These are phyloP conservation scores for Brassica balearica DNA, from an alignment of 441 rosid genomes.

Conservation along the genomic window DNA sequence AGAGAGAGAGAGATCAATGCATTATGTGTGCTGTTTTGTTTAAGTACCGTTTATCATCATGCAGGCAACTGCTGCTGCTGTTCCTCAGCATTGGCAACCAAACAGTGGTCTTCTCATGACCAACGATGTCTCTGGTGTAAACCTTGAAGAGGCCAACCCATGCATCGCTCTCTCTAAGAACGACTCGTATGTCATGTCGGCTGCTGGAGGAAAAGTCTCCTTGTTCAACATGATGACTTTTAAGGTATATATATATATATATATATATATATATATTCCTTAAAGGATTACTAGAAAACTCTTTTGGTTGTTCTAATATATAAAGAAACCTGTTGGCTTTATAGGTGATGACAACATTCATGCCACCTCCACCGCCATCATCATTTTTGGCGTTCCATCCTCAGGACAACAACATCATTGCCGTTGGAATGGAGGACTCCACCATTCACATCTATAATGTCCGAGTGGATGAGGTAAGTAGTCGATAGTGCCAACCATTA, in stretches of 20 bases:
- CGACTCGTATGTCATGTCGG: conserved; percentile 92
- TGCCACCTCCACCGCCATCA: conserved; percentile 88
- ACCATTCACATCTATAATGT: conserved; percentile 89
- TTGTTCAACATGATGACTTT: conserved; percentile 92
- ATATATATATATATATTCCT: too few relatives aligned
- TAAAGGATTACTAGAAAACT: background rate
- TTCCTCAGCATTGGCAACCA: conserved; percentile 94
- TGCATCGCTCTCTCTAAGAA: conserved; percentile 95
- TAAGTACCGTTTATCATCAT: conserved; percentile 39
- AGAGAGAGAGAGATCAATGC: conserved; percentile 1
- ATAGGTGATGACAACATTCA: conserved; percentile 94
- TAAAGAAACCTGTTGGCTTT: conserved; percentile 29
- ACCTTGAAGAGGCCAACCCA: conserved; percentile 83
- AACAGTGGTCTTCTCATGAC: conserved; percentile 91
- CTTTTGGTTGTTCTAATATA: conserved; percentile 8
- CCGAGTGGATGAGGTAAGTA: conserved; percentile 82
- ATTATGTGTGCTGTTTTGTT: conserved; percentile 8
- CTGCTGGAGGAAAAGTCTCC: conserved; percentile 90
- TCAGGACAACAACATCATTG: conserved; percentile 87
- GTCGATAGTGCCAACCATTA: conserved; percentile 14
- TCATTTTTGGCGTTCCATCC: conserved; percentile 95
- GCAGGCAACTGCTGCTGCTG: conserved; percentile 80
- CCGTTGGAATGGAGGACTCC: conserved; percentile 98
- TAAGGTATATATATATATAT: conserved; percentile 55
- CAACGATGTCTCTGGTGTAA: conserved; percentile 80